Conservation (phyloP, 164 flowering plant genomes). For the Kingdonia uniflora region DNA sequence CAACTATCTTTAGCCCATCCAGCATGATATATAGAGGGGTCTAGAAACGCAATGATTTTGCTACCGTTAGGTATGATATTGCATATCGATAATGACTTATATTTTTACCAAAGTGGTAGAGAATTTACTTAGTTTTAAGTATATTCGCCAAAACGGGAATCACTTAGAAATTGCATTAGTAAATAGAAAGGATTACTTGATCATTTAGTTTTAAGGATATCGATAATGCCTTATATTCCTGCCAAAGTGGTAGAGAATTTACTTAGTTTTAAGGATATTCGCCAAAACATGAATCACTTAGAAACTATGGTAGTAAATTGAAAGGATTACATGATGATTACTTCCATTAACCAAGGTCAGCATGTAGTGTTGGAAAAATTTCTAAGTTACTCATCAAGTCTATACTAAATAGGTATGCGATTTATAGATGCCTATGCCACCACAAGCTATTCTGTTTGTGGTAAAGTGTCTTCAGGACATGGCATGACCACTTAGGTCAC, state of each 20-base stretch:
- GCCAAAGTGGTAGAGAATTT: neutral
- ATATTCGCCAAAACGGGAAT: neutral
- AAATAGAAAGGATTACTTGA: too few relatives aligned
- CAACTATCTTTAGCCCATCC: too few relatives aligned
- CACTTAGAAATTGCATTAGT: neutral
- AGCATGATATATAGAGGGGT: neutral
- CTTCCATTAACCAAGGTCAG: too few relatives aligned
- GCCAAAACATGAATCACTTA: neutral
- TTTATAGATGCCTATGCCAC: too few relatives aligned
- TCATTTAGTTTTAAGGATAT: too few relatives aligned
- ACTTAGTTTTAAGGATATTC: neutral
- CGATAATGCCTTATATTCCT: neutral
- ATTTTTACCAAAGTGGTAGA: neutral
- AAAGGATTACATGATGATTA: too few relatives aligned
- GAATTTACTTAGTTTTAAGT: neutral
- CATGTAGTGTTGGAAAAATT: too few relatives aligned
- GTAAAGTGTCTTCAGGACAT: too few relatives aligned
- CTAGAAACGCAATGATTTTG: neutral
- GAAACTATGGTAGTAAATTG: neutral
- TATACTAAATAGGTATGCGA: too few relatives aligned
- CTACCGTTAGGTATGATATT: neutral
- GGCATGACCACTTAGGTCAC: neutral
- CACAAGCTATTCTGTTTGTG: too few relatives aligned
- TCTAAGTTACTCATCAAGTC: too few relatives aligned
- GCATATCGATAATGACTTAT: neutral